Conservation (phyloP, 2,329 filamentous ascomycete species). For the Neofusicoccum sp. region DNA sequence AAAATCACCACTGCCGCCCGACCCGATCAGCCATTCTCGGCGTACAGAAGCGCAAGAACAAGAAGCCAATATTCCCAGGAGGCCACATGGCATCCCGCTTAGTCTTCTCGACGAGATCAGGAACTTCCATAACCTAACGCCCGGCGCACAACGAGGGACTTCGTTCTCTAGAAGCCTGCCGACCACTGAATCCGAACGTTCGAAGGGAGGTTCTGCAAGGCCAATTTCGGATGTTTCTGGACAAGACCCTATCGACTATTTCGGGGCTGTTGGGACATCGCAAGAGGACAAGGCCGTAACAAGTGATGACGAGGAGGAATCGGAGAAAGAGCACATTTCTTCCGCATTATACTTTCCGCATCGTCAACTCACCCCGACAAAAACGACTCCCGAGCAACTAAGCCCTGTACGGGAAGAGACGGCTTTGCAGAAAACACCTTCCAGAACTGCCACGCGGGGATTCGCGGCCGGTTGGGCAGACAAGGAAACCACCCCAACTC, state of each 20-base stretch:
- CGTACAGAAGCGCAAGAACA: not conserved
- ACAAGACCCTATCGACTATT: slow-evolving; percentile 15
- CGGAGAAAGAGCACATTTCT: slow-evolving; percentile 82
- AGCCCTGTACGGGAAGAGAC: slow-evolving; percentile 11
- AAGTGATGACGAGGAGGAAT: slow-evolving; percentile 56
- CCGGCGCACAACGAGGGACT: slow-evolving; percentile 44
- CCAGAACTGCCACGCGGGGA: slow-evolving; percentile 11
- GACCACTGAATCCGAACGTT: slow-evolving; percentile 34
- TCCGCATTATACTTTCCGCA: slow-evolving; percentile 81
- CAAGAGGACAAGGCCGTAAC: slow-evolving; percentile 14
- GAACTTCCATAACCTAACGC: slow-evolving; percentile 53
- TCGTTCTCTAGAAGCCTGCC: slow-evolving; percentile 54
- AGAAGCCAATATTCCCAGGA: not conserved
- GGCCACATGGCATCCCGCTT: slow-evolving; percentile 40
- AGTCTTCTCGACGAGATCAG: slow-evolving; percentile 57
- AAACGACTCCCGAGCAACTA: slow-evolving; percentile 4
- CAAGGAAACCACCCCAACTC: slow-evolving; percentile 23
- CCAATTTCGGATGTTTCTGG: slow-evolving; percentile 19
- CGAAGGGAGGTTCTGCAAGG: slow-evolving; percentile 26
- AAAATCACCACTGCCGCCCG: slow-evolving; percentile 1
- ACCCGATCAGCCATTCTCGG: not conserved
- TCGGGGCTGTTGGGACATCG: slow-evolving; percentile 4
- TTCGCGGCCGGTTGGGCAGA: slow-evolving; percentile 3
- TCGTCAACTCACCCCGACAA: slow-evolving; percentile 48
- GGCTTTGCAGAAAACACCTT: not conserved